Base-by-base conservation (phyloP, 2,329 filamentous ascomycete species). In the Colletotrichum paranaense region DNA sequence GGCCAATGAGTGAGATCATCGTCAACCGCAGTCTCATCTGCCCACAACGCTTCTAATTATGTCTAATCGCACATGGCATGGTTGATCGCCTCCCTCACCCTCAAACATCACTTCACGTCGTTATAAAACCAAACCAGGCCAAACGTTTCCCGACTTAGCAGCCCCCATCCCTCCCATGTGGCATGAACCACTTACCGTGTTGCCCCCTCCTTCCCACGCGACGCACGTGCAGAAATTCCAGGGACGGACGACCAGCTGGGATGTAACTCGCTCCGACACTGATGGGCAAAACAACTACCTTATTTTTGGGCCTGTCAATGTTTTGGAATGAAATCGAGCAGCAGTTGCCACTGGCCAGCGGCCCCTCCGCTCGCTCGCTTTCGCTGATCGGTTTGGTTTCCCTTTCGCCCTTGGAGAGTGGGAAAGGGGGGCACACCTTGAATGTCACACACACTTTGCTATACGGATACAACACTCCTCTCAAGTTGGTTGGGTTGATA, bases 261-360 rank as follows among this genome's bases (percentile, higher is more conserved):
- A 65, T 69, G 60, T n/a, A 69, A 58, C 60, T 9, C 12, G n/a
- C 22, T 69, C 32, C 38, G 52, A 69, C 22, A 42, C 35, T 58
- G 35, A 58, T 65, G n/a, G 35, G 52, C 67, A 30, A 42, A 28
- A 68, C 24, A 22, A 53, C 28, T 26, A 30, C 42, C 24, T 53
- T 28, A 35, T 26, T 30, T 55, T 32, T n/a, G 52, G 35, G 16
- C 22, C 53, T 58, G 60, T 49, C 53, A 46, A 66, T 30, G 62
- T 59, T 59, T 58, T 38, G 35, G 60, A 46, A 46, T 19, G 8
- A 46, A 46, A 46, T 38, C 14, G 67, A 49, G 16, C 16, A 38
- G 35, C 35, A 38, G 35, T 38, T 38, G 35, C 35, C 35, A 26
- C 46, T n/a, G 28, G 26, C n/a, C 28, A 46, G 42, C 24, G 35